Evolutionary conservation across 2,329 filamentous ascomycete species (phyloP).

Genomic region (Neurospora sp.): DNA sequence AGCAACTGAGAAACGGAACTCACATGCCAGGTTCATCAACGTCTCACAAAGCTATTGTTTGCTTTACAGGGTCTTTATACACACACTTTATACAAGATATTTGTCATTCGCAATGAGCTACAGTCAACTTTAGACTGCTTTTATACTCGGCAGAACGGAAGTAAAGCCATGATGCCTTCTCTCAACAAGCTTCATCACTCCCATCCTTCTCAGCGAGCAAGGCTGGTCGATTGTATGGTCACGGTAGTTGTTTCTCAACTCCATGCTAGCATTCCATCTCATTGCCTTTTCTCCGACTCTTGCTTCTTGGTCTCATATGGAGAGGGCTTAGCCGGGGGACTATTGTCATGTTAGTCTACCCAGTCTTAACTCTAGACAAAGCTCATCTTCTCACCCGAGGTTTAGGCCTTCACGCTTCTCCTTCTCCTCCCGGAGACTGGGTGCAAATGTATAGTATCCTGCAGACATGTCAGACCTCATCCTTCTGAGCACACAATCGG

Average conservation of each 20-base stretch:
- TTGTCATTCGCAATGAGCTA: background rate
- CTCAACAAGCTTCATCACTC: too few species aligned
- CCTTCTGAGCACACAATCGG: background rate
- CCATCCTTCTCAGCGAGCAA: too few species aligned
- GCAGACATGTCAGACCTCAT: conserved; percentile 8
- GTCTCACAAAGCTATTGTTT: background rate
- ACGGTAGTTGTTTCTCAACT: background rate
- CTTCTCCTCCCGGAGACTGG: conserved; percentile 15
- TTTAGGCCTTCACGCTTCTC: conserved; percentile 10
- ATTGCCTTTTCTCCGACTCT: background rate
- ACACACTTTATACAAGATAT: background rate
- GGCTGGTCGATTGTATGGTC: background rate
- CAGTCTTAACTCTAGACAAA: background rate
- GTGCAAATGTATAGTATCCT: conserved; percentile 20
- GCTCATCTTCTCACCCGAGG: conserved; percentile 6
- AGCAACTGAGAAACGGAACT: background rate
- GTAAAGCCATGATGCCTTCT: background rate
- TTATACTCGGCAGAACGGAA: too few species aligned
- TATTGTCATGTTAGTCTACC: background rate
- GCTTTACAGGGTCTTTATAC: background rate
- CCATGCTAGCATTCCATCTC: background rate
- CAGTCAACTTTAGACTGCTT: background rate
- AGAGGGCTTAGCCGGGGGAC: background rate
- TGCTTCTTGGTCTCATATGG: background rate
- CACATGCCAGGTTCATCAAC: background rate